Percentiles rank a stretch among this genome's conserved stretches.
Evolutionary conservation across 2,329 filamentous ascomycete species (phyloP).

Genomic region (Cladosporium sp.): DNA sequence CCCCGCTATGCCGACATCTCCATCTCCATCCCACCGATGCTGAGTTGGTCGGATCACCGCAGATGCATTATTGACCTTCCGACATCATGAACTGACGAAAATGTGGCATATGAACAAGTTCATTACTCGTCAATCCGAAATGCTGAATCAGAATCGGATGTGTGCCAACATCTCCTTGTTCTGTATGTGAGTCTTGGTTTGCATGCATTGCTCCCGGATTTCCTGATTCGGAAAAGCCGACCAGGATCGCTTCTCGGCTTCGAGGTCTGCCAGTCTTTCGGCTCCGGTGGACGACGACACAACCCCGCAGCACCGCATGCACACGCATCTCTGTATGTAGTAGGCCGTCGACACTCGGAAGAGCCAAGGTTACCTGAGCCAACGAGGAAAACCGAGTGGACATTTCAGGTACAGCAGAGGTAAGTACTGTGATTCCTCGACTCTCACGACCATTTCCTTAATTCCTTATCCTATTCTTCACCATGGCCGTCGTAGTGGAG

Average conservation of each 20-base stretch:
- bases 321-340: slow-evolving; percentile 12
- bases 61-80: no score
- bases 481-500: slow-evolving; percentile 35
- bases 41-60: not conserved
- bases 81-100: no score
- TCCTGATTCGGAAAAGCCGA: not conserved
- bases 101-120: not conserved
- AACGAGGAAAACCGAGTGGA: slow-evolving; percentile 7
- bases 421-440: not conserved
- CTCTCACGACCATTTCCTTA: not conserved
- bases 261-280: not conserved
- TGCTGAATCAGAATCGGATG: no score
- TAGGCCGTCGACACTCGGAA: slow-evolving; percentile 5
- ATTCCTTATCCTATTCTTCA: not conserved
- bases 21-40: not conserved
- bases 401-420: not conserved
- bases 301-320: slow-evolving; percentile 9
- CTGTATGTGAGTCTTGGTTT: no score
- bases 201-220: not conserved
- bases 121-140: no score
- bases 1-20: slow-evolving; percentile 1
- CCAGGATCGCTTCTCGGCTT: not conserved
- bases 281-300: not conserved
- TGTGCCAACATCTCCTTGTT: no score
- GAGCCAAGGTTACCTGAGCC: slow-evolving; percentile 2